Percentiles rank a stretch among this genome's conserved stretches.
phyloP scores from a whole-genome alignment of 2,329 filamentous ascomycete genomes.

The Pseudopyricularia javanii region DNA sequence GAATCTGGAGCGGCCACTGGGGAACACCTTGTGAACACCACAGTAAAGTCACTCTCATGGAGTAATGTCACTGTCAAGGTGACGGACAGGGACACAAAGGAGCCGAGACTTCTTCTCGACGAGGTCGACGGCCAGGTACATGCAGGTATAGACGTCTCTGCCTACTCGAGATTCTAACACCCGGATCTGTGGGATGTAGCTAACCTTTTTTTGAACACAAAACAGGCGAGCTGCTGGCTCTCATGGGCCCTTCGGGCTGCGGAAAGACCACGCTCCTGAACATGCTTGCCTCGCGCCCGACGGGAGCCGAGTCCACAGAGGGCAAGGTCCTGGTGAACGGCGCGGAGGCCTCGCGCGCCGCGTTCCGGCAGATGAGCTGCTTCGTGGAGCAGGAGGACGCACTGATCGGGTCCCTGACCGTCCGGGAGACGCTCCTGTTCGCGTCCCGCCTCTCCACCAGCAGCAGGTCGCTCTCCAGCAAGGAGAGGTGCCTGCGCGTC shows the following conservation, averaged over 20 bases:
- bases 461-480: constrained; percentile 32
- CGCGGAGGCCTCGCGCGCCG: constrained; percentile 30
- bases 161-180: too few species aligned
- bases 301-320: constrained; percentile 39
- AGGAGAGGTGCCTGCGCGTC: constrained; percentile 50
- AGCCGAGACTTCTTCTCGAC: constrained; percentile 49
- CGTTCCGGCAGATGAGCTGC: constrained; percentile 53
- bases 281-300: constrained; percentile 50
- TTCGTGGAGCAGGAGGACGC: constrained; percentile 88
- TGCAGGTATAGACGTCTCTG: constrained; percentile 30
- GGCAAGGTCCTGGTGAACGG: constrained; percentile 54
- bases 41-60: constrained; percentile 56
- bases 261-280: constrained; percentile 83
- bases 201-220: not conserved
- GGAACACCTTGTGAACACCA: constrained; percentile 48
- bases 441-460: constrained; percentile 56
- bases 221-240: constrained; percentile 57
- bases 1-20: constrained; percentile 18
- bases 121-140: constrained; percentile 51
- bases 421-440: constrained; percentile 68
- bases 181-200: not conserved
- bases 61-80: constrained; percentile 55
- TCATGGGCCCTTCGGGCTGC: constrained; percentile 65
- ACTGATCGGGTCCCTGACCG: constrained; percentile 68
- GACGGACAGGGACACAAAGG: constrained; percentile 58